Percentiles rank a stretch among this genome's conserved stretches.
Evolutionary conservation across 2,329 filamentous ascomycete species (phyloP).

Genomic region (Pyrenochaeta sp.): DNA sequence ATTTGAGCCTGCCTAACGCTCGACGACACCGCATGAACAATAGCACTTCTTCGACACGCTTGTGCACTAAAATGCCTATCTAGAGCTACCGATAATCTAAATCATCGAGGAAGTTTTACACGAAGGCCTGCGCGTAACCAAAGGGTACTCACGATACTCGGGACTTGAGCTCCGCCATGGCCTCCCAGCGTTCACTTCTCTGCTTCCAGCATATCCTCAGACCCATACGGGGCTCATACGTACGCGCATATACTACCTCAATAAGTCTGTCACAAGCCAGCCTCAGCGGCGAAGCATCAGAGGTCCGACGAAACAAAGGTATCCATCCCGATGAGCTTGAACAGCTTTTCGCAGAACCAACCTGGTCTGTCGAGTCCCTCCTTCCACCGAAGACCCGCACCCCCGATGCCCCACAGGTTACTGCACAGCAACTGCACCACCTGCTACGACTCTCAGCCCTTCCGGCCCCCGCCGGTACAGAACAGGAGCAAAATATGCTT

Average conservation of each 20-base stretch:
- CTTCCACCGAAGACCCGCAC: slow-evolving; percentile 59
- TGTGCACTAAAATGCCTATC: background rate
- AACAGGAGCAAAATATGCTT: slow-evolving; percentile 76
- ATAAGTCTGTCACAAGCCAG: background rate
- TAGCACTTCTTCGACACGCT: background rate
- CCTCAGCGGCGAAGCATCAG: background rate
- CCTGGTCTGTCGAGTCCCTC: slow-evolving; percentile 84
- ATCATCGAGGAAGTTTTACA: background rate
- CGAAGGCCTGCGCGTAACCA: background rate
- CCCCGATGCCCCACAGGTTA: slow-evolving; percentile 58
- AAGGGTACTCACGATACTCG: background rate
- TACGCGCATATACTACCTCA: slow-evolving; percentile 11
- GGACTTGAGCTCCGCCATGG: slow-evolving; percentile 12
- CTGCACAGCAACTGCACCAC: slow-evolving; percentile 76
- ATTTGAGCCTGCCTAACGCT: slow-evolving; percentile 15
- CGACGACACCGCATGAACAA: slow-evolving; percentile 32
- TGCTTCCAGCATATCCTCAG: slow-evolving; percentile 6
- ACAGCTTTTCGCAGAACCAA: slow-evolving; percentile 69
- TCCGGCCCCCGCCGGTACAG: slow-evolving; percentile 69
- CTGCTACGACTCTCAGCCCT: slow-evolving; percentile 90
- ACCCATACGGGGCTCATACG: slow-evolving; percentile 7
- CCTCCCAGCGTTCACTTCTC: slow-evolving; percentile 15
- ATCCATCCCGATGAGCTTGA: slow-evolving; percentile 44
- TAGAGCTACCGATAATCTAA: background rate
- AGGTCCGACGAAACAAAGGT: slow-evolving; percentile 11